These are phyloP conservation scores for Talaromyces borbonicus DNA, from an alignment of 495 filamentous ascomycete genomes.

Conservation along the genomic window DNA sequence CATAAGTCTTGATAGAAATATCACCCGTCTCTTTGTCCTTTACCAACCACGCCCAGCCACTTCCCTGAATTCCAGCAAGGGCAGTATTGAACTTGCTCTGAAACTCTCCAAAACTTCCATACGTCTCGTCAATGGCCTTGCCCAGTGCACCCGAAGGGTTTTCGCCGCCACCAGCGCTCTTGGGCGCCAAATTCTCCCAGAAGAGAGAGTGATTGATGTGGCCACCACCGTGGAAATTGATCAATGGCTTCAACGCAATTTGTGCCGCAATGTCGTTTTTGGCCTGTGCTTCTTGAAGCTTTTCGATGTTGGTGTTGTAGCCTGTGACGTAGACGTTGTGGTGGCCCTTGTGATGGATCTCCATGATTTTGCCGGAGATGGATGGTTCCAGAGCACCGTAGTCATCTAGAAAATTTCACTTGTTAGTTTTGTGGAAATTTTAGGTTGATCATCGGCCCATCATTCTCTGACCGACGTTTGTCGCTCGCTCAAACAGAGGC, in stretches of 20 bases:
- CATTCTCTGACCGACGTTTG: no score
- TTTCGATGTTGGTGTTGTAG: conserved; percentile 51
- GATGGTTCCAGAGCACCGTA: conserved; percentile 87
- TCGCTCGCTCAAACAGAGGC: no score
- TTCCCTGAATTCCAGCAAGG: conserved; percentile 83
- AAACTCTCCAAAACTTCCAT: conserved; percentile 62
- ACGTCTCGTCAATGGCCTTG: conserved; percentile 67
- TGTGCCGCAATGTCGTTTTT: conserved; percentile 50
- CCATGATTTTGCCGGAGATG: conserved; percentile 98
- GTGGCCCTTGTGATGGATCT: conserved; percentile 67
- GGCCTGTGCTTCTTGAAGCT: conserved; percentile 45
- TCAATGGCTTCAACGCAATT: conserved; percentile 70
- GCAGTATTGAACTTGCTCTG: conserved; percentile 69
- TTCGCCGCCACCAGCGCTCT: conserved; percentile 63
- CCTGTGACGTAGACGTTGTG: conserved; percentile 63
- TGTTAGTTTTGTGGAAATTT: neutral
- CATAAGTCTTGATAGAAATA: conserved; percentile 67
- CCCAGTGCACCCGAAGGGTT: conserved; percentile 52
- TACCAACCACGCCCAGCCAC: conserved; percentile 92
- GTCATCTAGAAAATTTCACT: conserved; percentile 53
- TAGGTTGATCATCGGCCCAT: no score
- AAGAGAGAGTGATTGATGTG: conserved; percentile 90
- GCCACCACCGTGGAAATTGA: conserved; percentile 96
- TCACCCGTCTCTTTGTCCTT: conserved; percentile 69
- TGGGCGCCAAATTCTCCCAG: conserved; percentile 86